Percentiles rank a stretch among this genome's conserved stretches.
phyloP scores from a whole-genome alignment of 1,284 basidiomycete genomes.

The Flammula alnicola region DNA sequence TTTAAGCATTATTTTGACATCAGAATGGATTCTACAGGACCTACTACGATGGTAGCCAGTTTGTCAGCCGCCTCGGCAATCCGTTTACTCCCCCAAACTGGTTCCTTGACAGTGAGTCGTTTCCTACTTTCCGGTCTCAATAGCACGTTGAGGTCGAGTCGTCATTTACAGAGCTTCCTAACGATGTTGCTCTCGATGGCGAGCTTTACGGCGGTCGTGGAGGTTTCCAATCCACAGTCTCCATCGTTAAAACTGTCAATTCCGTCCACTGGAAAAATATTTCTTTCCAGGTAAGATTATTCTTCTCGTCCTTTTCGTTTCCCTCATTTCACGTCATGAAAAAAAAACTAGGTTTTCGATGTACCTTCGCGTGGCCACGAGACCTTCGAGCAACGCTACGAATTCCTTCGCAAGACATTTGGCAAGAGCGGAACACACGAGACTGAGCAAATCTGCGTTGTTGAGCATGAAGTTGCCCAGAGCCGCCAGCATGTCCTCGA shows the following conservation, averaged over 20 bases:
- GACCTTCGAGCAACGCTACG: conserved; percentile 62
- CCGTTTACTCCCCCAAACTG: conserved; percentile 62
- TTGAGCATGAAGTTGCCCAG: conserved; percentile 55
- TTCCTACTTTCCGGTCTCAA: neutral
- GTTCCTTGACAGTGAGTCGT: conserved; percentile 59
- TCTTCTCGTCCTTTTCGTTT: neutral
- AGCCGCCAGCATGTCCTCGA: conserved; percentile 56
- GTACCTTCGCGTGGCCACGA: conserved; percentile 55
- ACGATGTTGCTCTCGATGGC: conserved; percentile 62
- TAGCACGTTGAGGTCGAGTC: neutral
- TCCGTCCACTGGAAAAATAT: conserved; percentile 64
- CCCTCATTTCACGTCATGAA: neutral
- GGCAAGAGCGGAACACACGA: conserved; percentile 48
- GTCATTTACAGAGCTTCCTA: conserved; percentile 54
- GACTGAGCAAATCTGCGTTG: conserved; percentile 51
- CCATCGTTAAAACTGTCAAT: conserved; percentile 60
- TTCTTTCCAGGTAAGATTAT: conserved; percentile 54
- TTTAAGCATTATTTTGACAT: neutral
- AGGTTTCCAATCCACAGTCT: conserved; percentile 61
- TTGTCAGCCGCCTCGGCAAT: conserved; percentile 65
- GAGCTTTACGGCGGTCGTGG: conserved; percentile 68
- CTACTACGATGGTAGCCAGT: conserved; percentile 61
- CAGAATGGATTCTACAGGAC: conserved; percentile 40
- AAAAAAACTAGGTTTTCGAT: conserved; percentile 57
- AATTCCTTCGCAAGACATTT: conserved; percentile 50